phyloP scores from a whole-genome alignment of 129 eudicot species.

The Flaveria ramosissima region DNA sequence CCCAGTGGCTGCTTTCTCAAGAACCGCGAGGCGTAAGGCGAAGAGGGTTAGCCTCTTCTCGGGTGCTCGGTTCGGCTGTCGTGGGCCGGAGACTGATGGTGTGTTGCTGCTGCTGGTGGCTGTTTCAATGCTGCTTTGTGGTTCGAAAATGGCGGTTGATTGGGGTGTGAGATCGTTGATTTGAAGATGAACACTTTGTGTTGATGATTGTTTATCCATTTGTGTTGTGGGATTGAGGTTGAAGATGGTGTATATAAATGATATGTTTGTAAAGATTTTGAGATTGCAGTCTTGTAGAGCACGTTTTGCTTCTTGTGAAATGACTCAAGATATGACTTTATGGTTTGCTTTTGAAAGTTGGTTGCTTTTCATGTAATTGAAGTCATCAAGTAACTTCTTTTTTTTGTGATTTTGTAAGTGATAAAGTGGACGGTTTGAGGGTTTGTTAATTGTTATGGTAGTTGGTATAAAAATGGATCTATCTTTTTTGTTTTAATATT shows the following conservation, averaged over 20 bases:
- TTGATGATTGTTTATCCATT: slow-evolving; percentile 52
- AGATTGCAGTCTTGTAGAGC: slow-evolving; percentile 42
- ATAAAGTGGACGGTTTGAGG: slow-evolving; percentile 10
- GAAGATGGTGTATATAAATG: slow-evolving; percentile 21
- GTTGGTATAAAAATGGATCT: slow-evolving; percentile 11
- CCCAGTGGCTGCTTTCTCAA: slow-evolving; percentile 85
- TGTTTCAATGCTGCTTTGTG: slow-evolving; percentile 55
- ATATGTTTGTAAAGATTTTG: slow-evolving; percentile 1
- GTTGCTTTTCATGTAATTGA: slow-evolving; percentile 3
- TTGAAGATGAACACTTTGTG: slow-evolving; percentile 43
- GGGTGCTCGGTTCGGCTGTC: slow-evolving; percentile 51
- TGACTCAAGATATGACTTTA: slow-evolving; percentile 7
- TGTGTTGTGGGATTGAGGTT: not conserved
- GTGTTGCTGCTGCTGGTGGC: slow-evolving; percentile 49
- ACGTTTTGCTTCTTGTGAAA: slow-evolving; percentile 37
- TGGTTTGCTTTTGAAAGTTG: slow-evolving; percentile 27
- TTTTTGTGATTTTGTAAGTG: not conserved
- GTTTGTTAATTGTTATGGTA: slow-evolving; percentile 24
- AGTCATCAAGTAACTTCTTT: not conserved
- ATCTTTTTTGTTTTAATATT: no score
- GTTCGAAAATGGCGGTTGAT: slow-evolving; percentile 50
- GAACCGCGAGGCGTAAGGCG: slow-evolving; percentile 82
- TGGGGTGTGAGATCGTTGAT: slow-evolving; percentile 38
- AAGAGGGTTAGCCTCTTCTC: slow-evolving; percentile 81
- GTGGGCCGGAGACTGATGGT: slow-evolving; percentile 23